Percentiles rank a stretch among this genome's conserved stretches.
phyloP scores from a whole-genome alignment of 768 basidiomycete genomes.

The Amylocystis lapponica region DNA sequence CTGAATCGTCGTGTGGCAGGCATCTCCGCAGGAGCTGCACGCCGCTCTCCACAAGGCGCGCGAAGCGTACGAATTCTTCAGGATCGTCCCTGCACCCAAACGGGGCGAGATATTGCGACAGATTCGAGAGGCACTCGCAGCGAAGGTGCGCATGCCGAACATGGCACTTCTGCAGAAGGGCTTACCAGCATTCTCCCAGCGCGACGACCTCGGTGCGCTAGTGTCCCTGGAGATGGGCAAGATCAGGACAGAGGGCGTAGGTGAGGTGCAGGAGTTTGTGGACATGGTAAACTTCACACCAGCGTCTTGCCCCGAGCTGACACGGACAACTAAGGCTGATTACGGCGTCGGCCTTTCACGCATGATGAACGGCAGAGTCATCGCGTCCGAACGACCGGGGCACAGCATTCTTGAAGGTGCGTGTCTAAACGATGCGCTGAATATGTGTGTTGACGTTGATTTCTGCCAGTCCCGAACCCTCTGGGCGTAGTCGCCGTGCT shows the following conservation, averaged over 20 bases:
- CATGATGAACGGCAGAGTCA: slow-evolving; percentile 89
- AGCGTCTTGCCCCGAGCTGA: neutral
- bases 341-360: slow-evolving; percentile 90
- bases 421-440: neutral
- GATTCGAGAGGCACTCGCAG: slow-evolving; percentile 74
- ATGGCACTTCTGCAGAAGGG: too few relatives aligned
- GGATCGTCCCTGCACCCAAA: slow-evolving; percentile 78
- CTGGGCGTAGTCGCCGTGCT: slow-evolving; percentile 67
- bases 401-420: slow-evolving; percentile 87
- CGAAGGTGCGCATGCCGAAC: slow-evolving; percentile 74
- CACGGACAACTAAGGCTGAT: slow-evolving; percentile 57
- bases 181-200: slow-evolving; percentile 48
- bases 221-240: slow-evolving; percentile 90
- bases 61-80: slow-evolving; percentile 67
- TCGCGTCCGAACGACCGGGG: slow-evolving; percentile 85
- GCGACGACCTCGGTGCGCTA: slow-evolving; percentile 73
- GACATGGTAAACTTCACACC: slow-evolving; percentile 68
- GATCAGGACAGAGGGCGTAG: slow-evolving; percentile 83
- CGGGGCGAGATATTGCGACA: slow-evolving; percentile 87
- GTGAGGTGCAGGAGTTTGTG: slow-evolving; percentile 93
- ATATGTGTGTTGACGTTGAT: too few relatives aligned
- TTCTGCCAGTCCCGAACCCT: slow-evolving; percentile 90
- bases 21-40: slow-evolving; percentile 69
- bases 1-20: too few relatives aligned
- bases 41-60: slow-evolving; percentile 60